These are phyloP conservation scores for Trametes versicolor DNA, from an alignment of 1,284 basidiomycete species.

Conservation along the genomic window DNA sequence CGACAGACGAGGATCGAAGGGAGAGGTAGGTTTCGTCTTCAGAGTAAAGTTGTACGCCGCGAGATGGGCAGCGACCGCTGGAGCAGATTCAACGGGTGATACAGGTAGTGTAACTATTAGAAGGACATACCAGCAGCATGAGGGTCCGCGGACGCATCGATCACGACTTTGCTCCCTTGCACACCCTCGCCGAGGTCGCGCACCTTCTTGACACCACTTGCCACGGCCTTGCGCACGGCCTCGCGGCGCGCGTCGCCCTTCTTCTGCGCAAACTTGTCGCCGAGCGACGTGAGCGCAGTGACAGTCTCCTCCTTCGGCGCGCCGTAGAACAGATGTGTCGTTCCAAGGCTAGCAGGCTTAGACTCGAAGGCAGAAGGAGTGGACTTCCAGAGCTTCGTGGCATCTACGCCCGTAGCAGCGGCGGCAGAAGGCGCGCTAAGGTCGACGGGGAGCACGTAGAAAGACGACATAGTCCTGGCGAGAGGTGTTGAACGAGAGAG, in stretches of 20 bases:
- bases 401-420: conserved; percentile 43
- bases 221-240: conserved; percentile 71
- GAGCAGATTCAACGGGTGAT: background rate
- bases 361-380: conserved; percentile 42
- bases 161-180: conserved; percentile 55
- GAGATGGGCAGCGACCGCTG: conserved; percentile 82
- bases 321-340: conserved; percentile 72
- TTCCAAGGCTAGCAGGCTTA: conserved; percentile 66
- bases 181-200: conserved; percentile 65
- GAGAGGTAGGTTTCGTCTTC: conserved; percentile 73
- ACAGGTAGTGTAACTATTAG: background rate
- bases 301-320: conserved; percentile 52
- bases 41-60: conserved; percentile 79
- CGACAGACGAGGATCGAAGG: conserved; percentile 63
- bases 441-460: conserved; percentile 56
- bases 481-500: conserved; percentile 28
- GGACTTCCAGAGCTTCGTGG: conserved; percentile 55
- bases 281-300: conserved; percentile 69
- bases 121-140: conserved; percentile 71
- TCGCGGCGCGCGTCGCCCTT: conserved; percentile 64
- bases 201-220: conserved; percentile 72
- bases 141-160: conserved; percentile 73
- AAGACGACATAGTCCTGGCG: conserved; percentile 45
- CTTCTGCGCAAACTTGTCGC: conserved; percentile 64
- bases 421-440: conserved; percentile 45